Base-by-base conservation (phyloP, 148 eudicot genomes). In the Vaccinium macrocarpon region DNA sequence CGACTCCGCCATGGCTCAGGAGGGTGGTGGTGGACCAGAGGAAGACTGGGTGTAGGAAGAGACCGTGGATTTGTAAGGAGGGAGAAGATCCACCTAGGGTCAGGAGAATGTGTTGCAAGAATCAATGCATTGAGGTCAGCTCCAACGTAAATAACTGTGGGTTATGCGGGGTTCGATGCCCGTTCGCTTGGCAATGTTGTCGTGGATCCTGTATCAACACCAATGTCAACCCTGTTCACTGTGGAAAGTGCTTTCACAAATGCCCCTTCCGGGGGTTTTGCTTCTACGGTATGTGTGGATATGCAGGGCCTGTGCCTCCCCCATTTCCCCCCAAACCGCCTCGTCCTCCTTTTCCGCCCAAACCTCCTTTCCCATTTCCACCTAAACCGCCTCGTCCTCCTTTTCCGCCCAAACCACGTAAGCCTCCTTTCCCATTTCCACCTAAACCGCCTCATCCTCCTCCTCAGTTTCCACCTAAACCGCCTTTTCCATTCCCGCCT, bases 111-210 rank as follows among this genome's bases (percentile, higher is more conserved):
- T 96, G 99, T 84, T 96, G 99, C 64, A 80, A 29, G 53, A 90
- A 94, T 71, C 92, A 90, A 0, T 96, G 99, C 62, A 84, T 93
- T 3, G 98, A 93, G 27, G 85, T 91, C 49, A 84, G 46, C 0
- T 86, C 87, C 0, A 95, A 96, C 55, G 82, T 86, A 8, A 52
- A 91, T 12, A 94, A 96, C 52, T 96, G 99, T 48, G 99, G 98
- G 12, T 77, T 90, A 27, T 96, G 99, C 61, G 97, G 98, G 15
- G 12, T 91, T 10, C 86, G 91, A 61, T 96, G 99, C 42, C 98
- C 92, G 0, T 96, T 92, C 78, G 88, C 91, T 73, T 88, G 95
- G 95, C 87, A 88, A 81, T 96, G 99, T 59, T 96, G 99, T 52
- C 80, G 87, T 13, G 93, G 95, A 0, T 6, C 85, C 7, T 96